A percentile compares a stretch with the other conserved stretches of the same genome.
phyloP scores from a whole-genome alignment of 768 basidiomycete genomes.

The Mycena floridula region DNA sequence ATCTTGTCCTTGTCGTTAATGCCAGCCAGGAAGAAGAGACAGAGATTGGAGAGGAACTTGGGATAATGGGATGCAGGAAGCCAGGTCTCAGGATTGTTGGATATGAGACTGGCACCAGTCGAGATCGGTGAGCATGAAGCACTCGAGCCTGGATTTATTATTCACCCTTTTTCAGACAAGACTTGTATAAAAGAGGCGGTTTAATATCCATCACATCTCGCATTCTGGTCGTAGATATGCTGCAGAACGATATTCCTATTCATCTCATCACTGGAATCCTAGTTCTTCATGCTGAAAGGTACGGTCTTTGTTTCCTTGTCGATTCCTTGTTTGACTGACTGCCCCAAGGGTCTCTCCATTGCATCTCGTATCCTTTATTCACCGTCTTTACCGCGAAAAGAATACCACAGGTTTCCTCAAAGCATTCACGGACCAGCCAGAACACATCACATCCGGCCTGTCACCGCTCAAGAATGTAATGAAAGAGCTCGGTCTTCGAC shows the following conservation, averaged over 20 bases:
- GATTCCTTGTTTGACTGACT: not conserved
- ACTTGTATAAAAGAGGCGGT: conserved; percentile 83
- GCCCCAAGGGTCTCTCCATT: conserved; percentile 71
- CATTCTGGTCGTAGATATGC: conserved; percentile 92
- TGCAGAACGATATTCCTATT: conserved; percentile 79
- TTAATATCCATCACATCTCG: conserved; percentile 89
- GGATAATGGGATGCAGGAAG: conserved; percentile 84
- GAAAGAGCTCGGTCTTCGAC: conserved; percentile 85
- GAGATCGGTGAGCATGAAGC: conserved; percentile 71
- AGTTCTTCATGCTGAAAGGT: conserved; percentile 90
- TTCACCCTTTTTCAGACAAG: conserved; percentile 45
- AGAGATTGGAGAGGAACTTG: conserved; percentile 88
- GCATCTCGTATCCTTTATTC: conserved; percentile 88
- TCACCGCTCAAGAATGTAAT: conserved; percentile 89
- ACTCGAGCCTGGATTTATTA: not conserved
- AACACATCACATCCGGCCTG: conserved; percentile 87
- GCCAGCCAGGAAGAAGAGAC: conserved; percentile 83
- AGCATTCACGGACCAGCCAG: conserved; percentile 95
- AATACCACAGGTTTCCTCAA: conserved; percentile 91
- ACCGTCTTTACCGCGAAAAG: conserved; percentile 83
- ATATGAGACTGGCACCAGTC: conserved; percentile 68
- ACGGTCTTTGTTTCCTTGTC: conserved; percentile 10
- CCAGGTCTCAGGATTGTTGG: conserved; percentile 80
- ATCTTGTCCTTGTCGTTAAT: conserved; percentile 79
- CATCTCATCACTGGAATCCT: conserved; percentile 86